Base-by-base conservation (phyloP, 2,329 filamentous ascomycete genomes). In the Cercospora nicotianae region DNA sequence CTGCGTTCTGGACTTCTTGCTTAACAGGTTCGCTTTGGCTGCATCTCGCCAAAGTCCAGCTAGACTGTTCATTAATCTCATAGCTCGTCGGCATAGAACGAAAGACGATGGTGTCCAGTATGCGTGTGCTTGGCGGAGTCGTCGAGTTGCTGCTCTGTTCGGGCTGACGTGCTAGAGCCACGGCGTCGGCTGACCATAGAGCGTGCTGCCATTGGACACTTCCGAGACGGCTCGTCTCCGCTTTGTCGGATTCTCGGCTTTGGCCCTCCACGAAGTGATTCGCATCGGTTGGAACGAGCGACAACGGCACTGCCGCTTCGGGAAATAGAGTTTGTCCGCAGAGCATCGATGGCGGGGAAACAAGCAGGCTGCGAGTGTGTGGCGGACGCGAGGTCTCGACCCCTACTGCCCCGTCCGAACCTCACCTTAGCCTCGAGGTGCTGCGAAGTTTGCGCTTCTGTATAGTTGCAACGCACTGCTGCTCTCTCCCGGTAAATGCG, bases 401-500 rank as follows among this genome's bases (percentile, higher is more conserved):
- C 60, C 30, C 60, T 26, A 30, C 48, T 23, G 18, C 18, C 39
- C 45, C 36, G 6, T 39, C 5, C 30, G 51, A 30, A 63, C 65
- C 57, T 53, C 64, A 42, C 36, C 18, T 64, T 45, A 28, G 58
- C 64, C 57, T 66, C 28, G 33, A 30, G 48, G 59, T 42, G 65
- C 60, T 59, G 23, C 60, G 55, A 63, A 48, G 36, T 28, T 28
- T 30, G 33, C 48, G 60, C 60, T 51, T 36, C 51, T 45, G 60
- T 64, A 42, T 64, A 58, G 51, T 31, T 42, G 45, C 62, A 36
- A 61, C 48, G 57, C 42, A 55, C 57, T 59, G 63, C 57, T 62
- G 53, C 58, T 26, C 45, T 42, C 48, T 42, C 55, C 23, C 66
- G 66, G 66, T 60, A 68, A 68, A 68, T 68, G 66, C 66, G 66